Evolutionary conservation across 495 filamentous ascomycete species (phyloP).

Genomic region (Thozetella sp.): DNA sequence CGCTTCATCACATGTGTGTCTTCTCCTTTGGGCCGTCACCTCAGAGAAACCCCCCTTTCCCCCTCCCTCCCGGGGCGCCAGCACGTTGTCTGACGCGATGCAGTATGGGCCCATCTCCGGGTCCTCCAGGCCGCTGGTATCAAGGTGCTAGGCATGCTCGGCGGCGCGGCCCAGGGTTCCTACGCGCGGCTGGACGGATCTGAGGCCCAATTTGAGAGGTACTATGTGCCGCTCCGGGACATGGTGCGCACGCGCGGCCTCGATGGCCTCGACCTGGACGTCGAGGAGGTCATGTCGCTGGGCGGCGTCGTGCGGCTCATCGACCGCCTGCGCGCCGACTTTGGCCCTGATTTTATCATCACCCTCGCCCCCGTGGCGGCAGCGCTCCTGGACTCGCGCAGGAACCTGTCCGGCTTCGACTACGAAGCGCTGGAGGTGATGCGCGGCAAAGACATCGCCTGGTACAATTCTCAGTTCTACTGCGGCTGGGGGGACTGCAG

Average conservation of each 20-base stretch:
- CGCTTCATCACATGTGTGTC: conserved; percentile 43
- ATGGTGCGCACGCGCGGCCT: conserved; percentile 62
- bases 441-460: conserved; percentile 67
- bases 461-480: conserved; percentile 90
- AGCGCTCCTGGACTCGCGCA: conserved; percentile 56
- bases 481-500: conserved; percentile 72
- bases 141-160: conserved; percentile 80
- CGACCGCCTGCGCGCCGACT: conserved; percentile 71
- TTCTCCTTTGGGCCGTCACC: no score
- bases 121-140: conserved; percentile 65
- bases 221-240: conserved; percentile 64
- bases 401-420: conserved; percentile 73
- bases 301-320: conserved; percentile 72
- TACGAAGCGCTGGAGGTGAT: conserved; percentile 71
- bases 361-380: conserved; percentile 80
- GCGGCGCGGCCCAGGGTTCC: conserved; percentile 74
- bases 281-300: conserved; percentile 79
- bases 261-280: conserved; percentile 81
- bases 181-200: conserved; percentile 65
- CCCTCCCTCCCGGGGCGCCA: no score
- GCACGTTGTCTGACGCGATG: no score
- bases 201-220: conserved; percentile 59
- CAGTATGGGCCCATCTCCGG: conserved; percentile 73
- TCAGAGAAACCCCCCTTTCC: neutral
- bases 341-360: conserved; percentile 71